Evolutionary conservation across 2,329 filamentous ascomycete genomes (phyloP), one percentile per base, ranked within the genome.

Genomic region (Sporothrix globosa): DNA sequence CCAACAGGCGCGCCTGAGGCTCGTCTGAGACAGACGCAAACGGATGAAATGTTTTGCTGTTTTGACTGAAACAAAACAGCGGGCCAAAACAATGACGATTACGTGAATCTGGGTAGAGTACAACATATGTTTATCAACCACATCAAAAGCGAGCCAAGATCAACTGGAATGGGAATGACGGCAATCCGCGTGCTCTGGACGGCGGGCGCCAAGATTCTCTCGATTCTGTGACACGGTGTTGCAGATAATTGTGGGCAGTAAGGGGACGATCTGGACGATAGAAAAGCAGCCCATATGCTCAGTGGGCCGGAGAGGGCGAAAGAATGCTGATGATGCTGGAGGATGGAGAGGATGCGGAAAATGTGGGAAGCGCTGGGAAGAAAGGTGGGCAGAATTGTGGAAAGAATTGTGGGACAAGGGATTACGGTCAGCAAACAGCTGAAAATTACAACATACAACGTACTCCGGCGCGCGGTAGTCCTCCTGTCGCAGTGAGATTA

Each of bases 311-410:
- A 30, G 27, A 30, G 27, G 27, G 3, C 27, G 2, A 3, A 30
- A 4, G 27, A 30, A 30, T 30, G 27, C 27, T 30, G 27, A 30
- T 30, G 27, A 30, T 30, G 34, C 34, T 34, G 34, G 34, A 34
- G 34, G 6, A 53, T 9, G 50, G 24, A 21, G n/a, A n/a, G n/a
- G n/a, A n/a, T n/a, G n/a, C n/a, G 9, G 3, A 27, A 3, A 13
- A 11, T n/a, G 50, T 13, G 21, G 52, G 24, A n/a, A 19, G 34
- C 2, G 19, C 27, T 34, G 53, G 53, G 27, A 17, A 34, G 5
- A 56, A 6, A 56, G 27, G 53, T 56, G 53, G 53, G 53, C 53
- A 56, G 34, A 56, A 19, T 34, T 34, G 53, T 56, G 53, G 52
- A 27, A 19, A 53, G 21, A 56, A 56, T 2, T 34, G 27, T 56